These are phyloP conservation scores for Rhizophlyctis rosea DNA, from an alignment of 192 early-diverging fungal species.

Conservation along the genomic window DNA sequence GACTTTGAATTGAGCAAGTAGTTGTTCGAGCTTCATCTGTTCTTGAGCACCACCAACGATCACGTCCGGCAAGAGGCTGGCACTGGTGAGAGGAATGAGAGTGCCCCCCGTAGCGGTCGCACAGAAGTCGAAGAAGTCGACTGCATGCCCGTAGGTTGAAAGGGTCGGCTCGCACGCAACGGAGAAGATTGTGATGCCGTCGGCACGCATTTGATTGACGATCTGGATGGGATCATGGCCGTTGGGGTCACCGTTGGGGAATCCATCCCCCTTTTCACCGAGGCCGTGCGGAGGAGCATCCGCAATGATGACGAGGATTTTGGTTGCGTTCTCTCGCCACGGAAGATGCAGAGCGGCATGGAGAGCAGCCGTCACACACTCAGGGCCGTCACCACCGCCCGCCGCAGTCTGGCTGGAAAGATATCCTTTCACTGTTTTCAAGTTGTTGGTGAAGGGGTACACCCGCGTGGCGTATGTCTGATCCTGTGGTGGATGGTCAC, in stretches of 20 bases:
- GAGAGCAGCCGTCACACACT: constrained; percentile 18
- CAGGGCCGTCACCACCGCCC: constrained; percentile 29
- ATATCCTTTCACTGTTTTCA: too few species aligned
- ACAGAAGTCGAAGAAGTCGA: constrained; percentile 13
- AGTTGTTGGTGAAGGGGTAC: too few species aligned
- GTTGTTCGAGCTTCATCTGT: background rate
- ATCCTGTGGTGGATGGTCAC: constrained; percentile 24
- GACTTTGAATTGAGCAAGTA: background rate
- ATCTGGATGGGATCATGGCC: constrained; percentile 6
- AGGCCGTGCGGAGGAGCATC: constrained; percentile 25
- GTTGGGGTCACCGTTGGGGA: constrained; percentile 23
- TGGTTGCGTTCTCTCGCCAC: constrained; percentile 13
- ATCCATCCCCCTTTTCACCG: constrained; percentile 11
- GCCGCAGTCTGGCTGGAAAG: too few species aligned
- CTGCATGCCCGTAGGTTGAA: constrained; percentile 5
- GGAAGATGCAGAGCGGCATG: background rate
- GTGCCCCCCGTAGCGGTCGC: constrained; percentile 17
- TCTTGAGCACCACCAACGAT: constrained; percentile 13
- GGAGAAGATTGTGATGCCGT: constrained; percentile 8
- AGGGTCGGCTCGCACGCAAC: constrained; percentile 20
- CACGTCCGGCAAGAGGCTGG: constrained; percentile 14
- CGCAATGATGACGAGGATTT: constrained; percentile 17
- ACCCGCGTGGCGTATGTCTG: constrained; percentile 11
- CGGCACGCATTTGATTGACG: background rate
- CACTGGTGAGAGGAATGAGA: constrained; percentile 15